Percentiles rank a stretch among this genome's conserved stretches.
These are phyloP conservation scores for Biscogniauxia marginata DNA, from an alignment of 2,329 filamentous ascomycete genomes.

Conservation along the genomic window DNA sequence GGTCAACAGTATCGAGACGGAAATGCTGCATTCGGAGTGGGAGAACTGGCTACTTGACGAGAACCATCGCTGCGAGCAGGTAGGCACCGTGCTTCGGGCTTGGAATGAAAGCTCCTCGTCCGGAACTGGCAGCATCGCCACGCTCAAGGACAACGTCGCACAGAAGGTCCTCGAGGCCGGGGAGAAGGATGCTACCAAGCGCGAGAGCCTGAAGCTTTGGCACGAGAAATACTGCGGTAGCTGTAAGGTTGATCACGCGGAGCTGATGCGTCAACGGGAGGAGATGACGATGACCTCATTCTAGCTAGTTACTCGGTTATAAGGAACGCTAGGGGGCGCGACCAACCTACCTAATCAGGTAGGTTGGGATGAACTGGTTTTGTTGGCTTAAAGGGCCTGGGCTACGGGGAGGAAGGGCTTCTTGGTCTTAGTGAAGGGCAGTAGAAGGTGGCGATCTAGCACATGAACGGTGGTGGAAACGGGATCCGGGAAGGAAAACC, in stretches of 20 bases:
- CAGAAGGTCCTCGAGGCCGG: conserved; percentile 34
- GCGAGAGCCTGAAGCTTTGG: conserved; percentile 44
- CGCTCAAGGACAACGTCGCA: conserved; percentile 19
- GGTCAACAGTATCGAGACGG: conserved; percentile 83
- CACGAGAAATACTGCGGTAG: conserved; percentile 56
- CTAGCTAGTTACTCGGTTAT: neutral
- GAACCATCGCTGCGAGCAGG: conserved; percentile 68
- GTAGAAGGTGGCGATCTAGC: neutral
- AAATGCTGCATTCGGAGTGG: conserved; percentile 85
- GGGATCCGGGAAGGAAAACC: neutral
- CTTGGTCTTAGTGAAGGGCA: neutral
- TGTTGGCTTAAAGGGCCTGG: neutral
- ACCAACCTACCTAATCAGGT: neutral
- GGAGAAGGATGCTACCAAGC: conserved; percentile 10
- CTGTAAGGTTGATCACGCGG: conserved; percentile 47
- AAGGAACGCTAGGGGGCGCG: neutral
- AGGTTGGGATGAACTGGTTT: neutral
- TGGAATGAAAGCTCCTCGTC: conserved; percentile 19
- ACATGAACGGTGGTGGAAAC: neutral
- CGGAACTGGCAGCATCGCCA: conserved; percentile 6
- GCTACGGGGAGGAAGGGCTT: neutral
- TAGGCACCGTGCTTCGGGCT: conserved; percentile 43
- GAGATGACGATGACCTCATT: conserved; percentile 16
- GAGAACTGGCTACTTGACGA: conserved; percentile 89
- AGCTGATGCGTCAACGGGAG: conserved; percentile 25